Base-by-base conservation (phyloP, 164 flowering plant species). In the Macadamia integrifolia region DNA sequence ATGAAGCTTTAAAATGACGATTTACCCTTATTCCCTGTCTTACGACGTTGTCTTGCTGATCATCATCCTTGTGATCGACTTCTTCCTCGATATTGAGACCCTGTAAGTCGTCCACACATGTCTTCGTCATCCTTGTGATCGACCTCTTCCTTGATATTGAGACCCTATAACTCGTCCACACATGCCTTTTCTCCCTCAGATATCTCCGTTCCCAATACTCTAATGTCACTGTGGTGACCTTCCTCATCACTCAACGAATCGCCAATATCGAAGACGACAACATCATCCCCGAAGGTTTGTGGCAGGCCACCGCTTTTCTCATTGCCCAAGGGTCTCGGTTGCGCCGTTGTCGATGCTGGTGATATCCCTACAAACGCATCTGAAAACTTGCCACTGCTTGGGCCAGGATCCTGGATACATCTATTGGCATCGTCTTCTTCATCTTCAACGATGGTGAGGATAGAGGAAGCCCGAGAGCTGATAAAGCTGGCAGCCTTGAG, bases 401-500 rank as follows among this genome's bases (percentile, higher is more conserved):
- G 83, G 65, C 65, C 70, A 0, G 88, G 86, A 62, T 82, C 83
- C 18, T 68, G 61, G 23, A 84, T 69, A 77, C 84, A 82, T 0
- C 40, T 35, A 1, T 46, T 74, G 1, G 65, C 69, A 0, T 55
- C 61, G 10, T 67, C 69, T 0, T 28, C 62, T 5, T 65, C 73
- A 3, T 72, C 79, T 11, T 76, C 83, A 57, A 62, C 76, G 59
- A 67, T 9, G 29, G 71, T 4, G 70, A 84, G 62, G 65, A 70
- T 9, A 0, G 84, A 58, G 64, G 80, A 28, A 60, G 77, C 79
- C 64, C 77, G 78, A 8, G 89, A 86, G 65, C 79, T 68, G 67
- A 87, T 80, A 58, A 89, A 88, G 40, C 77, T 28, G 66, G 98
- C 96, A 12, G 99, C 99, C 72, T 79, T 90, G 71, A 81, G 66